Evolutionary conservation across 495 filamentous ascomycete species (phyloP).

Genomic region (Aspergillus biplanus): DNA sequence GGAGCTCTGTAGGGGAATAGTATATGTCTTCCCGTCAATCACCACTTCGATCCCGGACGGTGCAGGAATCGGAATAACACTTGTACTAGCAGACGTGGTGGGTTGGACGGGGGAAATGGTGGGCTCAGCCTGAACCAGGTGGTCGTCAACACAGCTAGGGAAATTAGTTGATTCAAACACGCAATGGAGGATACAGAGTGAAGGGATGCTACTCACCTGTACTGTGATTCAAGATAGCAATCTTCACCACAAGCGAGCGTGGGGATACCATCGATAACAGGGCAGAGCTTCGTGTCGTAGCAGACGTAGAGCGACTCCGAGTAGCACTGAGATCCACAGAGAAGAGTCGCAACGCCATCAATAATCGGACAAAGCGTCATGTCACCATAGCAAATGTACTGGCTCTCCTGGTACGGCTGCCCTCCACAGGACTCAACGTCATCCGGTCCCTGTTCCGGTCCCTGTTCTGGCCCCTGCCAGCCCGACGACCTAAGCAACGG

Average conservation of each 20-base stretch:
- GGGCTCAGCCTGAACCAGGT: too few species aligned
- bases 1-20: too few species aligned
- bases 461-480: too few species aligned
- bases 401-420: not conserved
- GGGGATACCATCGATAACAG: not conserved
- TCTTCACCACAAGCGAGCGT: slow-evolving; percentile 1
- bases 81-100: too few species aligned
- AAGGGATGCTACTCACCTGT: not conserved
- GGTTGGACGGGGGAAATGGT: too few species aligned
- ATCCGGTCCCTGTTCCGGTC: too few species aligned
- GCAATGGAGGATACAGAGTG: not conserved
- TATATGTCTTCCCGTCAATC: too few species aligned
- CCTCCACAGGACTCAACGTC: not conserved
- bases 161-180: not conserved
- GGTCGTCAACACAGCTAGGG: too few species aligned
- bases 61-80: too few species aligned
- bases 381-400: not conserved
- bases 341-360: not conserved
- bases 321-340: not conserved
- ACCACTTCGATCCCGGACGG: too few species aligned
- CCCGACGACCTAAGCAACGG: too few species aligned
- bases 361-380: not conserved
- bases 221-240: not conserved
- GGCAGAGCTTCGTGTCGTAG: slow-evolving; percentile 3
- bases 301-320: not conserved